Conservation (phyloP, 306 rosid species). For the Casuarina glauca region DNA sequence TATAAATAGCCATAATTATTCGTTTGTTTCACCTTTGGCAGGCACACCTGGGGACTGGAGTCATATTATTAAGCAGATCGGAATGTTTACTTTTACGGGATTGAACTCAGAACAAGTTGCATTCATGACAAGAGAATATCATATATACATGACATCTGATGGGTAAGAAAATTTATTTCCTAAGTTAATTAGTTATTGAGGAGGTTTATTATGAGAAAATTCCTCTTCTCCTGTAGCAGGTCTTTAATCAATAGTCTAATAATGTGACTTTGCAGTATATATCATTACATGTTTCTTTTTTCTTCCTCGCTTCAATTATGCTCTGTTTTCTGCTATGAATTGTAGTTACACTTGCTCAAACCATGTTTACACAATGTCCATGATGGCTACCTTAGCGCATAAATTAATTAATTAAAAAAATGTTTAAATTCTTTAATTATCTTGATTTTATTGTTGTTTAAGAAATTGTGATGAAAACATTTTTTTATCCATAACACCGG, state of each 20-base stretch:
- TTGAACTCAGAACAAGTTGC: slow-evolving; percentile 83
- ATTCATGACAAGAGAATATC: slow-evolving; percentile 91
- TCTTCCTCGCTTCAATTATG: background rate
- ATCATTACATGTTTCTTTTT: background rate
- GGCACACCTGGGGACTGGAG: slow-evolving; percentile 99
- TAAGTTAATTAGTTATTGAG: background rate
- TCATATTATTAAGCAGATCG: slow-evolving; percentile 96
- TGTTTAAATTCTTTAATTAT: background rate
- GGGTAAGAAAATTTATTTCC: slow-evolving; percentile 56
- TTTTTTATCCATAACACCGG: background rate
- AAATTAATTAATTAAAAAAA: too few relatives aligned
- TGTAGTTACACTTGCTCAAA: background rate
- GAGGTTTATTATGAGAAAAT: background rate
- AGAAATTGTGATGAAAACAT: background rate
- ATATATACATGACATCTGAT: slow-evolving; percentile 93
- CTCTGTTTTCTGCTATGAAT: background rate
- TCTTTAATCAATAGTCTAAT: background rate
- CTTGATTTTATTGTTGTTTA: background rate
- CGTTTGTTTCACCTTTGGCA: slow-evolving; percentile 30
- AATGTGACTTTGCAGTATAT: background rate
- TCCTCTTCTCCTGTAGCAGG: background rate
- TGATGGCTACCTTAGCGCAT: background rate
- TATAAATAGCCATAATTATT: background rate
- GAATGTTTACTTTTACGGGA: slow-evolving; percentile 98
- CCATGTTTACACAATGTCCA: background rate